Evolutionary conservation across 225 moss, liverwort and hornwort genomes (phyloP).

Genomic region (Sphagnum tenellum): DNA sequence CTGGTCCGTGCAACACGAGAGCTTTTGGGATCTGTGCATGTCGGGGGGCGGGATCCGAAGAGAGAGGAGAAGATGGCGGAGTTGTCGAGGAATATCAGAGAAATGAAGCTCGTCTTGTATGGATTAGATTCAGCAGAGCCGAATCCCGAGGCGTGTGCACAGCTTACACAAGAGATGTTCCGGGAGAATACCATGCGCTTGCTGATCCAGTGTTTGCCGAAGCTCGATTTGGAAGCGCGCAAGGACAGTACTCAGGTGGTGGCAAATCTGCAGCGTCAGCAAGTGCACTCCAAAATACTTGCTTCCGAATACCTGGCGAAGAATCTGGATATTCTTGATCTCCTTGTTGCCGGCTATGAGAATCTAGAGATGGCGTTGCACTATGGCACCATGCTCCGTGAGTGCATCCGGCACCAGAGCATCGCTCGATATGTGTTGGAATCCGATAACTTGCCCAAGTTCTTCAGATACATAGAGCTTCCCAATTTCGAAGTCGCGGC

Average conservation of each 20-base stretch:
- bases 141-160: conserved; percentile 37
- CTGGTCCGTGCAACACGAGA: conserved; percentile 46
- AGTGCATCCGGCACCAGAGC: conserved; percentile 56
- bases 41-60: conserved; percentile 24
- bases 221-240: conserved; percentile 52
- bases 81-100: conserved; percentile 31
- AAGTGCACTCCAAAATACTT: conserved; percentile 44
- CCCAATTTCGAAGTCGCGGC: conserved; percentile 57
- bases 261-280: conserved; percentile 51
- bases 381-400: conserved; percentile 56
- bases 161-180: conserved; percentile 42
- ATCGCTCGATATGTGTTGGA: conserved; percentile 49
- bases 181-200: conserved; percentile 35
- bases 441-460: conserved; percentile 30
- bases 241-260: conserved; percentile 54
- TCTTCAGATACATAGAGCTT: conserved; percentile 40
- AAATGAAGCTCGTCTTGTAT: conserved; percentile 43
- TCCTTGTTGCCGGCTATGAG: conserved; percentile 40
- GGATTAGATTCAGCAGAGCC: conserved; percentile 47
- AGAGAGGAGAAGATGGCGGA: conserved; percentile 46
- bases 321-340: conserved; percentile 37
- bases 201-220: conserved; percentile 38
- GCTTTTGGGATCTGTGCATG: conserved; percentile 25
- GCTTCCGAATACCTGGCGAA: conserved; percentile 50
- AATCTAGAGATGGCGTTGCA: conserved; percentile 46